Base-by-base conservation (phyloP, 208 protist species). In the Trypanosoma boissoni region DNA sequence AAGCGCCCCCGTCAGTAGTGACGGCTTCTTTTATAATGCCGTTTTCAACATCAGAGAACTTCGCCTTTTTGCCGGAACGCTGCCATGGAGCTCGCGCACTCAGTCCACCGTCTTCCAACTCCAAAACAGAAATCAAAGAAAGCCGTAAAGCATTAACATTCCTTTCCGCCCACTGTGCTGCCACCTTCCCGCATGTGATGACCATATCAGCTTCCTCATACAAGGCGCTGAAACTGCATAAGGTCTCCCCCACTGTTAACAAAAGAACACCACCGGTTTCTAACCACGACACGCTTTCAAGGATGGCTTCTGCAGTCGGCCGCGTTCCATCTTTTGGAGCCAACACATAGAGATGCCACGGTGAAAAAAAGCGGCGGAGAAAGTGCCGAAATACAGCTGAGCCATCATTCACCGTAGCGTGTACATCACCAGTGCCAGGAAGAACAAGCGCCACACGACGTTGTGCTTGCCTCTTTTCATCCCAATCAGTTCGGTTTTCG, bases 191-290 rank as follows among this genome's bases (percentile, higher is more conserved):
- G 51, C 77, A 86, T 7, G 78, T 70, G 21, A 92, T 71, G 16
- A 88, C 76, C 3, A 88, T 55, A 42, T 88, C 78, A 3, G 85
- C 80, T 18, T 84, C 78, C 34, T 80, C 66, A 36, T 80, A 69
- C 41, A 88, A 46, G 7, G 55, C 66, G 16, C 77, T 71, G 3
- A 88, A 59, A 50, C 68, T 64, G 28, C 80, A 72, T n/a, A 72
- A 51, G 31, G 68, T 21, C 43, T 92, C 85, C 23, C 84, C 80
- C 20, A 56, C 73, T 43, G 70, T 74, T 12, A 88, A 56, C 12
- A 92, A 69, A 23, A 88, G 50, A 46, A 88, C 59, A 3, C 85
- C 85, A 32, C 85, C 85, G 9, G 63, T 27, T 57, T 81, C 67
- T 14, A 74, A 32, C 84, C 80, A 87, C 7, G 53, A 45, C 2